phyloP scores from a whole-genome alignment of 371 early-diverging fungal genomes.

The Apophysomyces variabilis region DNA sequence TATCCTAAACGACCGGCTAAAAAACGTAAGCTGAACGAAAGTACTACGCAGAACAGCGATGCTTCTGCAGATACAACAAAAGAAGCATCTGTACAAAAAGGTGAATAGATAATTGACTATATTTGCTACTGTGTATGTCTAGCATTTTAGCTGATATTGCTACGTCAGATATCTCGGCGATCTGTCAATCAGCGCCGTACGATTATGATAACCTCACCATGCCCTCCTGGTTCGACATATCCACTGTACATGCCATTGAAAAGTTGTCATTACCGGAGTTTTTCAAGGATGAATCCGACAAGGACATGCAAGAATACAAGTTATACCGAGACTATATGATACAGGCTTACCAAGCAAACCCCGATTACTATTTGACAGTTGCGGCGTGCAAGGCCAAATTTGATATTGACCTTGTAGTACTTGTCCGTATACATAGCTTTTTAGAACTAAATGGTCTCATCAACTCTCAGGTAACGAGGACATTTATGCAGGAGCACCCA shows the following conservation, averaged over 20 bases:
- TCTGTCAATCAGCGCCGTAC: slow-evolving; percentile 27
- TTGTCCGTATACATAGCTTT: slow-evolving; percentile 95
- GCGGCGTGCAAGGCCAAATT: slow-evolving; percentile 92
- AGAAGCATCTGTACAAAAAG: neutral
- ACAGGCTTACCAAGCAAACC: slow-evolving; percentile 89
- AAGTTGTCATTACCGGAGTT: slow-evolving; percentile 90
- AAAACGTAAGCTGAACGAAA: slow-evolving; percentile 14
- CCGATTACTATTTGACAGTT: slow-evolving; percentile 91
- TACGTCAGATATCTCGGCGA: slow-evolving; percentile 15
- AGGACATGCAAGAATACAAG: slow-evolving; percentile 86
- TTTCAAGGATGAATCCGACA: slow-evolving; percentile 81
- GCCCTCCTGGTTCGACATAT: slow-evolving; percentile 81
- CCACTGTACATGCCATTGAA: slow-evolving; percentile 85
- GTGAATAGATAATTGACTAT: neutral
- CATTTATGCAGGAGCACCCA: neutral
- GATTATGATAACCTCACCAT: slow-evolving; percentile 18
- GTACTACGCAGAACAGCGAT: slow-evolving; percentile 15
- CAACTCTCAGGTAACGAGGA: slow-evolving; percentile 85
- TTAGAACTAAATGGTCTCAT: slow-evolving; percentile 97
- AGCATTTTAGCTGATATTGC: neutral
- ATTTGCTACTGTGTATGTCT: neutral
- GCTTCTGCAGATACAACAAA: neutral
- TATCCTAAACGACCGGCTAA: slow-evolving; percentile 21
- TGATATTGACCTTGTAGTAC: slow-evolving; percentile 90
- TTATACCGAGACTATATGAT: slow-evolving; percentile 95